Percentiles rank a stretch among this genome's conserved stretches.
Evolutionary conservation across 176 grass and related monocot genomes (phyloP).

Genomic region (Musa schizocarpa): DNA sequence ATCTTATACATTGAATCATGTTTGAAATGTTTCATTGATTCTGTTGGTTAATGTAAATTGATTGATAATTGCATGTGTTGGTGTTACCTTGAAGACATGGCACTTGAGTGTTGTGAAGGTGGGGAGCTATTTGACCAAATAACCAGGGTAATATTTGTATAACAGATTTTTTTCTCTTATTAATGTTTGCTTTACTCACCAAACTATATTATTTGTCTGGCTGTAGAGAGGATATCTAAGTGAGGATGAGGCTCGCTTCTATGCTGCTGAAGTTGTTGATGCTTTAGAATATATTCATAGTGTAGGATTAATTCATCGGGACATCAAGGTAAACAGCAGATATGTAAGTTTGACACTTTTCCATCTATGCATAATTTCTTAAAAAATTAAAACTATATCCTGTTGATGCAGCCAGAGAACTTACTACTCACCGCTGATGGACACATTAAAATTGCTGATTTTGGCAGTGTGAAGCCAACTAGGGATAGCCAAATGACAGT

Average conservation of each 20-base stretch:
- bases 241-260: constrained; percentile 48
- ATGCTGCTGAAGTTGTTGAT: constrained; percentile 89
- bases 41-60: neutral
- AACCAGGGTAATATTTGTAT: constrained; percentile 38
- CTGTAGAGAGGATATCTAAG: constrained; percentile 19
- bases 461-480: constrained; percentile 97
- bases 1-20: neutral
- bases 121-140: constrained; percentile 97
- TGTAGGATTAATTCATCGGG: constrained; percentile 84
- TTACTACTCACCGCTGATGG: constrained; percentile 82
- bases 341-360: neutral
- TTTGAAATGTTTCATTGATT: neutral
- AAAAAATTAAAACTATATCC: neutral
- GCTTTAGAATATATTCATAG: constrained; percentile 79
- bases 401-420: constrained; percentile 81
- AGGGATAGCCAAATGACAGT: constrained; percentile 69
- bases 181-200: neutral
- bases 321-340: constrained; percentile 60
- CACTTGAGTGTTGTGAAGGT: constrained; percentile 89
- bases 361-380: neutral
- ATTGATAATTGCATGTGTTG: constrained; percentile 7
- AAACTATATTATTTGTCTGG: neutral
- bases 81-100: constrained; percentile 58
- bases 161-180: neutral
- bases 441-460: constrained; percentile 94